These are phyloP conservation scores for Neurospora terricola DNA, from an alignment of 495 filamentous ascomycete species.

Conservation along the genomic window DNA sequence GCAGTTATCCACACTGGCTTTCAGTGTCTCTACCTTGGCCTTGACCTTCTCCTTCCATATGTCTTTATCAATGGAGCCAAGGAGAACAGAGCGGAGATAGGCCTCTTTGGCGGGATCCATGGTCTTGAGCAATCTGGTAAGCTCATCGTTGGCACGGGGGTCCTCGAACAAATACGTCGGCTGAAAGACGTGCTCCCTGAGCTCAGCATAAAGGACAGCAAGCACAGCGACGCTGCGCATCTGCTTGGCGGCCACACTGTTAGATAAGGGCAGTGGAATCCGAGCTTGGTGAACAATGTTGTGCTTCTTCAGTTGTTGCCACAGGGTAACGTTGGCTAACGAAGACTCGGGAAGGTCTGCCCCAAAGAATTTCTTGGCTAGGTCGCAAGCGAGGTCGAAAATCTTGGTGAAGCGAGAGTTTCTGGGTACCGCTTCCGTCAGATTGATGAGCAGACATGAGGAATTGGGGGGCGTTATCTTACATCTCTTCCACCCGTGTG, in stretches of 20 bases:
- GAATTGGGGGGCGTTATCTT: background rate
- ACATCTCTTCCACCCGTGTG: background rate
- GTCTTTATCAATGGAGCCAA: background rate
- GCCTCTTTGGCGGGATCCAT: slow-evolving; percentile 1
- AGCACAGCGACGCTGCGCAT: slow-evolving; percentile 17
- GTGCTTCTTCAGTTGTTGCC: slow-evolving; percentile 3
- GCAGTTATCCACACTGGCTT: background rate
- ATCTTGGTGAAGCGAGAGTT: background rate
- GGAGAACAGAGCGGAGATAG: slow-evolving; percentile 13
- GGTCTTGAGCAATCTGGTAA: background rate
- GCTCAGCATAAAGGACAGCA: slow-evolving; percentile 3
- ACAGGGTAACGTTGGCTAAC: background rate
- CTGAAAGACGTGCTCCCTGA: slow-evolving; percentile 10
- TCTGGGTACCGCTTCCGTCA: background rate
- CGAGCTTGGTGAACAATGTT: background rate
- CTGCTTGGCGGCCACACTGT: slow-evolving; percentile 9
- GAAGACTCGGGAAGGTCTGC: background rate
- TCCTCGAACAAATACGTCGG: slow-evolving; percentile 10
- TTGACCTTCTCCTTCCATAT: background rate
- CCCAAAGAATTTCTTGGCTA: slow-evolving; percentile 4
- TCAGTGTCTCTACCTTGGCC: background rate
- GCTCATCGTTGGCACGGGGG: background rate
- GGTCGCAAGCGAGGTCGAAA: background rate
- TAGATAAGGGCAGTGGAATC: slow-evolving; percentile 12
- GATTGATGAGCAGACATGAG: background rate